Conservation (phyloP, 208 protist genomes). For the Novymonas esmeraldas region DNA sequence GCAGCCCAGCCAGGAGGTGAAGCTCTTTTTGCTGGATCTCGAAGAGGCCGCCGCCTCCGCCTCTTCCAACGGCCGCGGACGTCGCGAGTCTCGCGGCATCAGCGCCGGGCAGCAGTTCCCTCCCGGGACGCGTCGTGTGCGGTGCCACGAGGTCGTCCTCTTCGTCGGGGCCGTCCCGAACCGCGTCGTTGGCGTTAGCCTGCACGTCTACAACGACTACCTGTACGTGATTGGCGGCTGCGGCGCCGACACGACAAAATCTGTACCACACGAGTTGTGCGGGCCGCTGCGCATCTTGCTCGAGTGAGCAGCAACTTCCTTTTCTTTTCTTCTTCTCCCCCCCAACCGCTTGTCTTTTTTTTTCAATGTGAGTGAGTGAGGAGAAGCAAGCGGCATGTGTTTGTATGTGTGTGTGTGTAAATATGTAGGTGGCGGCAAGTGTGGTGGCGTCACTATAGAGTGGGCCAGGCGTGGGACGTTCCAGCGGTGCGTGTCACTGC, state of each 20-base stretch:
- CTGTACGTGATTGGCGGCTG: constrained; percentile 52
- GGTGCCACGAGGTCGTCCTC: constrained; percentile 42
- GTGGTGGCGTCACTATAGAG: too few relatives aligned
- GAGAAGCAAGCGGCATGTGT: too few relatives aligned
- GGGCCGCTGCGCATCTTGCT: constrained; percentile 30
- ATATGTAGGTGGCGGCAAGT: too few relatives aligned
- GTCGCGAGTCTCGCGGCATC: background rate
- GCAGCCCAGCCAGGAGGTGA: constrained; percentile 31
- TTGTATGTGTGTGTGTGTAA: too few relatives aligned
- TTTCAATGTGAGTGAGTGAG: too few relatives aligned
- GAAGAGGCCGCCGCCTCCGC: background rate
- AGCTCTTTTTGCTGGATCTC: constrained; percentile 46
- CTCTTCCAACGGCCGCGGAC: background rate
- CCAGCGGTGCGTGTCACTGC: too few relatives aligned
- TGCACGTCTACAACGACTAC: constrained; percentile 55
- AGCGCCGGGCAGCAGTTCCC: constrained; percentile 26
- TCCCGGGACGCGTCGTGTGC: constrained; percentile 28
- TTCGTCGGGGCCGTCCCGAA: constrained; percentile 43
- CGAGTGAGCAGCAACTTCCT: background rate
- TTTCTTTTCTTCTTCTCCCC: background rate
- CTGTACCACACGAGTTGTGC: constrained; percentile 24
- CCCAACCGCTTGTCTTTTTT: too few relatives aligned
- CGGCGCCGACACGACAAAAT: constrained; percentile 24
- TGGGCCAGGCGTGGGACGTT: too few relatives aligned
- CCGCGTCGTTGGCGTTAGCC: constrained; percentile 36